Percentiles rank a stretch among this genome's conserved stretches.
Evolutionary conservation across 495 filamentous ascomycete species (phyloP).

Genomic region (Lichina pygmaea): DNA sequence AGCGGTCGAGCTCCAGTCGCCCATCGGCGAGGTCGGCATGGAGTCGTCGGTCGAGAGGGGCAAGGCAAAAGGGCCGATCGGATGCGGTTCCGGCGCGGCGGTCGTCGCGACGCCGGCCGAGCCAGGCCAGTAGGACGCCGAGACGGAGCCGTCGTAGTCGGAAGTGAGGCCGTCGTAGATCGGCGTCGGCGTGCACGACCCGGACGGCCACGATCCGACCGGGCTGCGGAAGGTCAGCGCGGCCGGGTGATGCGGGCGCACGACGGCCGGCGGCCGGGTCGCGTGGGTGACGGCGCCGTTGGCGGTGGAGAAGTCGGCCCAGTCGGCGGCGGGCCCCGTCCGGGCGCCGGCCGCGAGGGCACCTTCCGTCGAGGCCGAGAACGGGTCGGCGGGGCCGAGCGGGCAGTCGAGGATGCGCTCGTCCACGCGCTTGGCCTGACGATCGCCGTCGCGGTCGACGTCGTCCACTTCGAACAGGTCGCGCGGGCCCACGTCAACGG

Average conservation of each 20-base stretch:
- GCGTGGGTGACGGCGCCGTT: not conserved
- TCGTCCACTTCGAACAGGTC: not conserved
- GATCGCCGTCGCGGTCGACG: not conserved
- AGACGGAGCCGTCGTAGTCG: not conserved
- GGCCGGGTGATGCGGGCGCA: not conserved
- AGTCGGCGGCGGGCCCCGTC: not conserved
- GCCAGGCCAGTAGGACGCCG: not conserved
- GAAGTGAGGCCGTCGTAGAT: constrained; percentile 2
- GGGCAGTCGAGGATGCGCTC: not conserved
- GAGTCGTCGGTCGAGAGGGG: constrained; percentile 3
- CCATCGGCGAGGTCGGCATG: constrained; percentile 12
- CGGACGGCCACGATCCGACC: not conserved
- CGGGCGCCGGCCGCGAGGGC: no score
- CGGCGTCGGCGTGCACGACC: constrained; percentile 3
- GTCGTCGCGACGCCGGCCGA: not conserved
- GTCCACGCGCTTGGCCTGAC: not conserved
- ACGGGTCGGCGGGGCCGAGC: not conserved
- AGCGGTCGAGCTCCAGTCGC: constrained; percentile 40
- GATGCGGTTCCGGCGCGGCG: not conserved
- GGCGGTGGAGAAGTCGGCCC: not conserved
- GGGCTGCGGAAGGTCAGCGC: not conserved
- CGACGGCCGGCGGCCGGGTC: not conserved
- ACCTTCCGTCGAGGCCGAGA: not conserved
- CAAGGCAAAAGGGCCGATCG: not conserved
- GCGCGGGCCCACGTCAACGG: not conserved